Evolutionary conservation across 2,329 filamentous ascomycete genomes (phyloP).

Genomic region (Pezicula carpinea): DNA sequence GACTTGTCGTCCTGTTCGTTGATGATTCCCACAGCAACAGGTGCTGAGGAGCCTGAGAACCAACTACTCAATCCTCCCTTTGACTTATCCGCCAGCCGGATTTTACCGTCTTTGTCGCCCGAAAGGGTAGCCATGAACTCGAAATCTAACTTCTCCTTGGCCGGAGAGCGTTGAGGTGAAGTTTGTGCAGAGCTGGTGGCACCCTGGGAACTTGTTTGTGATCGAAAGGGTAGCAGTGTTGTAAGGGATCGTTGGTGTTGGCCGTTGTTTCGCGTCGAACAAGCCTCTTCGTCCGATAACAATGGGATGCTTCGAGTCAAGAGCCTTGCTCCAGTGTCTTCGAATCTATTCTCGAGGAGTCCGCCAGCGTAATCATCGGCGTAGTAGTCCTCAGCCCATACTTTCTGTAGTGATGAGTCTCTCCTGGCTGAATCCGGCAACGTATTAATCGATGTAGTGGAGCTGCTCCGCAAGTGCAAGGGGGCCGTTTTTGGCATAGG

Average conservation of each 20-base stretch:
- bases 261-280: conserved; percentile 11
- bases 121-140: conserved; percentile 25
- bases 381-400: conserved; percentile 24
- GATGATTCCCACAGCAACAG: conserved; percentile 18
- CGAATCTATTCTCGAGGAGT: conserved; percentile 6
- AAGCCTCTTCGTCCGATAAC: conserved; percentile 11
- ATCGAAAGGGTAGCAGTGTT: conserved; percentile 18
- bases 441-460: not conserved
- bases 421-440: conserved; percentile 6
- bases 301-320: conserved; percentile 8
- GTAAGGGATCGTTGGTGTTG: conserved; percentile 21
- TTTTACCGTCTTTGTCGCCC: conserved; percentile 21
- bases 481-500: not conserved
- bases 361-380: conserved; percentile 12
- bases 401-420: conserved; percentile 20
- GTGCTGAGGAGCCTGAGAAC: conserved; percentile 24
- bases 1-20: conserved; percentile 11
- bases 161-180: conserved; percentile 2
- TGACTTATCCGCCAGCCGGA: conserved; percentile 20
- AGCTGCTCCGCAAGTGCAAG: not conserved
- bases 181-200: conserved; percentile 5
- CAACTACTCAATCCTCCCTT: conserved; percentile 22
- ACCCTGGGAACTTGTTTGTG: conserved; percentile 12
- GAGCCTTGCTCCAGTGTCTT: conserved; percentile 1
- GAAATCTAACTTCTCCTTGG: conserved; percentile 11